These are phyloP conservation scores for Schizonepeta tenuifolia DNA, from an alignment of 257 asterid genomes.

Conservation along the genomic window DNA sequence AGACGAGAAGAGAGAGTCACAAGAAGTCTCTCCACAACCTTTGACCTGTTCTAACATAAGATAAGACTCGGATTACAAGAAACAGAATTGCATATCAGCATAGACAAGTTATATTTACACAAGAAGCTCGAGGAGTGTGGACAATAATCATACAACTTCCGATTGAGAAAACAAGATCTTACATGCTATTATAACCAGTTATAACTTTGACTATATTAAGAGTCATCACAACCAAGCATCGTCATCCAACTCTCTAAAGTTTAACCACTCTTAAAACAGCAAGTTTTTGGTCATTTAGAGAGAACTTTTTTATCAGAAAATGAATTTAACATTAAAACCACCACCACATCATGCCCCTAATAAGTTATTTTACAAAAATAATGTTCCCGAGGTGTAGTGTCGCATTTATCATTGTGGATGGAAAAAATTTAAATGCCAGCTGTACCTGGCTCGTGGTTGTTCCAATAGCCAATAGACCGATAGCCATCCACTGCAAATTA, in stretches of 20 bases:
- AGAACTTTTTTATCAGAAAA: constrained; percentile 6
- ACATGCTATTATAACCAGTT: constrained; percentile 23
- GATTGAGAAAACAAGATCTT: constrained; percentile 20
- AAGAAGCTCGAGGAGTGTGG: constrained; percentile 18
- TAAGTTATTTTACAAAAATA: not conserved
- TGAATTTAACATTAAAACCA: not conserved
- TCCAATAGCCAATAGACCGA: constrained; percentile 86
- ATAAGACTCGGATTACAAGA: not conserved
- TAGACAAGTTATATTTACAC: constrained; percentile 7
- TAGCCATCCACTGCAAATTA: constrained; percentile 97
- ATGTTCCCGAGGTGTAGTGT: not conserved
- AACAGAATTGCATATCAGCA: constrained; percentile 15
- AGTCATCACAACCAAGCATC: constrained; percentile 11
- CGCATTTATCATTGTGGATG: constrained; percentile 2
- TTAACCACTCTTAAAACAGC: not conserved
- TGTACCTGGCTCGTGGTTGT: constrained; percentile 96
- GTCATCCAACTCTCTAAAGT: not conserved
- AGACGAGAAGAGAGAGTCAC: constrained; percentile 85
- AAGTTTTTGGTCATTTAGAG: constrained; percentile 21
- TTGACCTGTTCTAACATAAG: constrained; percentile 61
- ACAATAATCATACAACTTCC: constrained; percentile 11
- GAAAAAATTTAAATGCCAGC: constrained; percentile 24
- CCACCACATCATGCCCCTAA: not conserved
- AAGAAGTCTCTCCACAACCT: constrained; percentile 94
- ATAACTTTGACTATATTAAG: not conserved